phyloP scores from a whole-genome alignment of 139 green algal species.

The Volvox africanus region DNA sequence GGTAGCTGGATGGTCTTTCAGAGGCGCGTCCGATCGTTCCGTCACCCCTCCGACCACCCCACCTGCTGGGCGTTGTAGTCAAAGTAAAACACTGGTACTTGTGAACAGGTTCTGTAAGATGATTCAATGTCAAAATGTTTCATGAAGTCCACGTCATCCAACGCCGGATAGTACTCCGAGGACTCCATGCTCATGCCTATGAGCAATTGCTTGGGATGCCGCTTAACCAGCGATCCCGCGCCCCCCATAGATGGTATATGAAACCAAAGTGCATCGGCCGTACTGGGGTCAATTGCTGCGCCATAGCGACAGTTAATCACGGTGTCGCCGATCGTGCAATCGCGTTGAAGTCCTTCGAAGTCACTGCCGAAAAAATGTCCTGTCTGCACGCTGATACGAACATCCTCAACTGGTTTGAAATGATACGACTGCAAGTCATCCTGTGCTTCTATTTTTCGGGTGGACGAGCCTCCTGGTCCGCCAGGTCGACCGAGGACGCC shows the following conservation, averaged over 20 bases:
- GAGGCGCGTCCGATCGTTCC: not conserved
- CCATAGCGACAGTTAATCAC: conserved; percentile 41
- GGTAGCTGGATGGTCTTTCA: too few relatives aligned
- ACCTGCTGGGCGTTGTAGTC: conserved; percentile 45
- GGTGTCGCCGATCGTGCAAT: conserved; percentile 29
- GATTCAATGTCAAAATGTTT: conserved; percentile 35
- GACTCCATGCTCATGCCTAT: conserved; percentile 47
- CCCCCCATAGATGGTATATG: conserved; percentile 31
- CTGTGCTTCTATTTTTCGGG: not conserved
- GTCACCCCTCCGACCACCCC: not conserved
- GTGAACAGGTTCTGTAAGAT: conserved; percentile 31
- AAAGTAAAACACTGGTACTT: conserved; percentile 49
- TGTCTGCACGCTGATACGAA: conserved; percentile 24
- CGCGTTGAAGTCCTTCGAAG: conserved; percentile 21
- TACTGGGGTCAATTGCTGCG: not conserved
- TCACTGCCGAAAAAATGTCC: conserved; percentile 45
- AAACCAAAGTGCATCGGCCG: conserved; percentile 44
- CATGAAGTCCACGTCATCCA: conserved; percentile 45
- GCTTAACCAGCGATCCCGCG: not conserved
- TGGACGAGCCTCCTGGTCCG: not conserved
- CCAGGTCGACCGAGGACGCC: not conserved
- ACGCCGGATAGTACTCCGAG: conserved; percentile 16
- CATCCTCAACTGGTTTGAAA: not conserved
- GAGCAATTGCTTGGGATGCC: conserved; percentile 38
- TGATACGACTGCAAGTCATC: not conserved